Percentiles rank a stretch among this genome's conserved stretches.
phyloP scores from a whole-genome alignment of 2,329 filamentous ascomycete genomes.

The Scedosporium minutisporum region DNA sequence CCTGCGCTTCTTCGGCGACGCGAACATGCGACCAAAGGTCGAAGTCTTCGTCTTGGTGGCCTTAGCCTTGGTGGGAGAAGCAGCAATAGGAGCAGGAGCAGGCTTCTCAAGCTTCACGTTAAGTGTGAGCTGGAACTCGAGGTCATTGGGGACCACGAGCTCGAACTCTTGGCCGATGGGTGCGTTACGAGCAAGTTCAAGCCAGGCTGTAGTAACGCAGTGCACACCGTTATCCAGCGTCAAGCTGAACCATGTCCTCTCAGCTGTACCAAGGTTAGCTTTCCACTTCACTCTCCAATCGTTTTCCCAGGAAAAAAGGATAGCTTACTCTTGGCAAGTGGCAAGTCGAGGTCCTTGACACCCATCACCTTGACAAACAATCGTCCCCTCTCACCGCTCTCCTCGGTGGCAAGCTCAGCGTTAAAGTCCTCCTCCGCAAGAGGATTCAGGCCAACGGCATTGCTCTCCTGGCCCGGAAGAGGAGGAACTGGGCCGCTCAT shows the following conservation, averaged over 20 bases:
- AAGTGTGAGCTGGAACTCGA: constrained; percentile 97
- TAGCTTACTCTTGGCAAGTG: constrained; percentile 74
- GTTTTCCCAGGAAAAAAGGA: no score
- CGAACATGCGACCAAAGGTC: constrained; percentile 84
- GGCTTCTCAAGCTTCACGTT: constrained; percentile 90
- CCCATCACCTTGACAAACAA: constrained; percentile 98
- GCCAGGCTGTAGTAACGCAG: constrained; percentile 92
- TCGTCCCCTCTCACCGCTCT: constrained; percentile 77
- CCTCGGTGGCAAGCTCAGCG: constrained; percentile 51
- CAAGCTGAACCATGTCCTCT: constrained; percentile 87
- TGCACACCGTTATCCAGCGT: constrained; percentile 98
- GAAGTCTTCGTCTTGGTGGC: constrained; percentile 64
- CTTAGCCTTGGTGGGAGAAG: constrained; percentile 49
- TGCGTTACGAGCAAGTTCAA: constrained; percentile 83
- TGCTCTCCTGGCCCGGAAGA: constrained; percentile 79
- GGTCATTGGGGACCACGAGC: constrained; percentile 88
- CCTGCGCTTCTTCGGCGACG: constrained; percentile 92
- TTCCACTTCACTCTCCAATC: not conserved
- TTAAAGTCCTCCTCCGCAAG: constrained; percentile 59
- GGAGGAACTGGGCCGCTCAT: constrained; percentile 60
- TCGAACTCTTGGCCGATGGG: constrained; percentile 98
- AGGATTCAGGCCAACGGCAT: constrained; percentile 54
- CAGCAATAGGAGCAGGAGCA: constrained; percentile 42
- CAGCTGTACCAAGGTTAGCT: constrained; percentile 23
- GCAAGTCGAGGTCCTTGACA: constrained; percentile 89